Evolutionary conservation across 2,329 filamentous ascomycete species (phyloP), one percentile per base, ranked within the genome.

Genomic region (Cercospora sesami): DNA sequence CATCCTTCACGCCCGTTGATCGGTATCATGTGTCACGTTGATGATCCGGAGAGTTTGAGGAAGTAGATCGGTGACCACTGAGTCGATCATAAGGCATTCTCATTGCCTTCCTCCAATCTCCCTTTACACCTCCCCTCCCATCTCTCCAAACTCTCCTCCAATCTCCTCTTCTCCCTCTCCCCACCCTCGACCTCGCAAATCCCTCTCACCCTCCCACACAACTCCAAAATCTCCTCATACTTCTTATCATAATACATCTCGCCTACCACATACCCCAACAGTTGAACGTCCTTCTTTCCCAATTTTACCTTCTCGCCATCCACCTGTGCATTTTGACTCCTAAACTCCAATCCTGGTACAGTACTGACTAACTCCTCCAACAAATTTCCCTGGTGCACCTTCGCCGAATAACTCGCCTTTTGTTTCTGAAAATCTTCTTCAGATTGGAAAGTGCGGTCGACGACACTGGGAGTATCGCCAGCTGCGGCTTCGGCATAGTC

Each of bases 241-340:
- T 85, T 83, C 75, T 84, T 84, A 72, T 86, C 84, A 69, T 85
- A 82, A 39, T 84, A 84, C 80, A 90, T 87, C 59, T 89, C 83
- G 9, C 84, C 81, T 30, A 89, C 77, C 63, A 89, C 87, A 7
- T 84, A 84, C 33, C 80, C 78, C 53, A 87, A 81, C 66, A 78
- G 65, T 53, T 74, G 72, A 8, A 74, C 66, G 1, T 77, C 72
- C 42, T 73, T 74, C 69, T 77, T 79, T 55, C 71, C 66, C 42
- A 78, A 68, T 53, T 69, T 72, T 3, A 69, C 48, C 21, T 73
- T 28, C n/a, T 26, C 51, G 0, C 16, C 39, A n/a, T 16, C 18
- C 33, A 18, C 51, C 8, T 30, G 31, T 1, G 33, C 14, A 3
- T 28, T 33, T 10, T n/a, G 8, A 33, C 31, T 6, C 48, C 9